Base-by-base conservation (phyloP, 2,329 filamentous ascomycete species). In the Fusarium penzigii region DNA sequence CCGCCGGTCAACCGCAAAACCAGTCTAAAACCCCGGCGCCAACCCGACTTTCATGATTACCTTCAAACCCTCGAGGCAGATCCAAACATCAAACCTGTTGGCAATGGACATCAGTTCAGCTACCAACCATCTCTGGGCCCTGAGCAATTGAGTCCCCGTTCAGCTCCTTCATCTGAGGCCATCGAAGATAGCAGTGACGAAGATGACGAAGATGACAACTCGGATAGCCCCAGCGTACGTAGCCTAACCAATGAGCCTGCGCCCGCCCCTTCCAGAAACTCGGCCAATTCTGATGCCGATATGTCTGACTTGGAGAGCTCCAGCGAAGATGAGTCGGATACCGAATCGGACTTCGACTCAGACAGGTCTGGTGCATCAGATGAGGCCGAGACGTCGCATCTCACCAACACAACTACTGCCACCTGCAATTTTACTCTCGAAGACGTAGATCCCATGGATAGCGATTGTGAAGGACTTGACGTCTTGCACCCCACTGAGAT, bases 381-480 rank as follows among this genome's bases (percentile, higher is more conserved):
- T 5, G 59, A 66, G 34, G 60, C 56, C 14, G 59, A 57, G 50
- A 61, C 49, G 13, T 60, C 54, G 12, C 57, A 62, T 29, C 52
- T 62, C n/a, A 59, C 58, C 34, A 32, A 53, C 20, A 51, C 56
- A 17, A 55, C 55, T 17, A 56, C 55, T 20, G 52, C 58, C 8
- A 34, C 51, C 36, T 66, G 64, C 49, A 60, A 68, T 36, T 72
- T 80, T 38, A 63, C 68, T 11, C 69, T 81, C 29, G 78, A 81
- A 53, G 78, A 80, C 54, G 71, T 78, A 49, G 76, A 75, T 46
- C 70, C 72, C 3, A 73, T 73, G 72, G 76, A 78, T 50, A 74
- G 71, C 58, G 76, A 75, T 25, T 71, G 70, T 39, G 75, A 77
- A 5, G 71, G 71, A 16, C 63, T 73, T 20, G 72, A 72, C 32